phyloP scores from a whole-genome alignment of 257 asterid genomes.

The Solanum chilense region DNA sequence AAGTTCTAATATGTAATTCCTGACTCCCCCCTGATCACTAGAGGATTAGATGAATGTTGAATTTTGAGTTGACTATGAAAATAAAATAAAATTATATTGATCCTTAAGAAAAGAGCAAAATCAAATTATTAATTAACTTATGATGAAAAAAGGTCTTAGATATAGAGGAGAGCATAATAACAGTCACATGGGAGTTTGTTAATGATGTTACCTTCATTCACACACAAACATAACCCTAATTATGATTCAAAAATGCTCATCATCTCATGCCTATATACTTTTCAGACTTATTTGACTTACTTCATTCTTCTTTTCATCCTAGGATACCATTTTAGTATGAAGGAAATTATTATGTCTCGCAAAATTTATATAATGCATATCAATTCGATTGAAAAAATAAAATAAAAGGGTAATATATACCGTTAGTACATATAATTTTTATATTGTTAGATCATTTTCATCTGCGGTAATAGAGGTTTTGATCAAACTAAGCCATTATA shows the following conservation, averaged over 20 bases:
- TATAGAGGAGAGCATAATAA: conserved; percentile 5
- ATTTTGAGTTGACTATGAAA: background rate
- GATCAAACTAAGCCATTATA: too few species aligned
- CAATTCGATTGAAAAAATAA: background rate
- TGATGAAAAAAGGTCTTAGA: background rate
- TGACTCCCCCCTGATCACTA: background rate
- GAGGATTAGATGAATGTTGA: background rate
- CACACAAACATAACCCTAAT: conserved; percentile 22
- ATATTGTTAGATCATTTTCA: background rate
- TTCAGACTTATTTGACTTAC: conserved; percentile 4
- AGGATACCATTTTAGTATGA: conserved; percentile 2
- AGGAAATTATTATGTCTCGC: background rate
- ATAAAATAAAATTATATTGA: background rate
- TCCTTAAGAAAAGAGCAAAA: background rate
- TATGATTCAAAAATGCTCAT: background rate
- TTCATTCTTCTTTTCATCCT: background rate
- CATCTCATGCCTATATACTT: conserved; percentile 11
- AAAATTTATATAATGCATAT: background rate
- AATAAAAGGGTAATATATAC: background rate
- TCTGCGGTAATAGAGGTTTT: background rate
- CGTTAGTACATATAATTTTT: background rate
- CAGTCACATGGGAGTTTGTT: conserved; percentile 28
- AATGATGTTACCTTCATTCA: conserved; percentile 42
- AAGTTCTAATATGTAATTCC: background rate
- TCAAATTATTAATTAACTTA: background rate